Base-by-base conservation (phyloP, 1,284 basidiomycete genomes). In the Polyporus tsugae region DNA sequence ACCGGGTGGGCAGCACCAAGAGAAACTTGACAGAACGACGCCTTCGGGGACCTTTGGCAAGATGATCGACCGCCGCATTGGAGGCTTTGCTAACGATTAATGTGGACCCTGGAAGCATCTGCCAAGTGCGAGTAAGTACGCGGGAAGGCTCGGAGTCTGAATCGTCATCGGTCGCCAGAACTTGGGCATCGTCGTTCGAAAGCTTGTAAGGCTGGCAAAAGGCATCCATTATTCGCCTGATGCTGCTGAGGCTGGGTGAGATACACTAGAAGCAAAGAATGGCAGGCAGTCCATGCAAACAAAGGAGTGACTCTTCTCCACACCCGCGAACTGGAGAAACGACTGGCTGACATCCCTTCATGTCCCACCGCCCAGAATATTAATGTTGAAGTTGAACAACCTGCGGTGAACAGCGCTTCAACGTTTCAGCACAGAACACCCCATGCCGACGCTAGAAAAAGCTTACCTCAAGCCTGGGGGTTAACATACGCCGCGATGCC, bases 401-500 rank as follows among this genome's bases (percentile, higher is more conserved):
- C 46, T 55, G 11, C 9, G 19, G 13, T 2, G 6, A 4, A 11
- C 4, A 13, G 22, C 10, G n/a, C 9, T 15, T 10, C 3, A 6
- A 17, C 29, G 2, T 7, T 1, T 33, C 6, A 55, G 15, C 35
- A 17, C 9, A 13, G 22, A 29, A 35, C 29, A 55, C 11, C 33
- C 17, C 29, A 9, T 5, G 4, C 29, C 15, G 17, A 55, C 17
- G 33, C 33, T 22, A 33, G 13, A 22, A 58, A 58, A 22, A 41
- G 4, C 22, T 9, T 19, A 29, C 58, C 4, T 29, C 39, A 60
- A 17, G 36, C 35, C 58, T 60, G 58, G 38, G 44, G 46, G 64
- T 65, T 65, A 6, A 65, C 64, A 38, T 65, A 65, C 6, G 58
- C 64, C 19, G 59, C 64, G 38, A 65, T 61, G 22, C 57, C 58